Evolutionary conservation across 768 basidiomycete genomes (phyloP).

Genomic region (Coprinopsis cinerea): DNA sequence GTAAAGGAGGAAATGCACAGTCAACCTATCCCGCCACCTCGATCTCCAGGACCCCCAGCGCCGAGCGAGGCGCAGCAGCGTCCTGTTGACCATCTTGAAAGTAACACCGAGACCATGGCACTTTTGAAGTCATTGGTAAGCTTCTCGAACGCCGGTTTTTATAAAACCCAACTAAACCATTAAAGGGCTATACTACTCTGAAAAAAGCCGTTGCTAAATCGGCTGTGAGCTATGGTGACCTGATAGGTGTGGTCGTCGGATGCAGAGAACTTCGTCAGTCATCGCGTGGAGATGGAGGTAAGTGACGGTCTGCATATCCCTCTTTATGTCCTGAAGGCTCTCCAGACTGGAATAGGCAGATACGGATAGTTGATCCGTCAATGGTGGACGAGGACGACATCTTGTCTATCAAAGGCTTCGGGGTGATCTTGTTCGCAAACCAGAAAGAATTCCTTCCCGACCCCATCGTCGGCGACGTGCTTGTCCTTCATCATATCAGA

Average conservation of each 20-base stretch:
- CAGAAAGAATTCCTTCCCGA: conserved; percentile 46
- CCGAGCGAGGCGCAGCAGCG: background rate
- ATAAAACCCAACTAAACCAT: no score
- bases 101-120: background rate
- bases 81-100: background rate
- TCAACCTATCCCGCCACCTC: background rate
- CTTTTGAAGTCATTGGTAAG: no score
- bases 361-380: conserved; percentile 51
- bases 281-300: background rate
- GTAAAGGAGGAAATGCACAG: background rate
- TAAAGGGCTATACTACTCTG: no score
- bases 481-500: conserved; percentile 47
- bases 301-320: background rate
- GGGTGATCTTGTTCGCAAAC: conserved; percentile 48
- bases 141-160: no score
- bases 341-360: conserved; percentile 40
- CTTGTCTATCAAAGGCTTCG: conserved; percentile 20
- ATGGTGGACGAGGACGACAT: conserved; percentile 26
- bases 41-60: background rate
- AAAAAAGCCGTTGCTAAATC: no score
- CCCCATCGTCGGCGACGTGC: conserved; percentile 40
- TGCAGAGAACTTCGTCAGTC: background rate
- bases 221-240: no score
- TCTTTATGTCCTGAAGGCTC: background rate
- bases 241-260: no score